Percentiles rank a stretch among this genome's conserved stretches.
Conservation (phyloP, 805 yeast genomes). For the Zygoascus ofunaensis region DNA sequence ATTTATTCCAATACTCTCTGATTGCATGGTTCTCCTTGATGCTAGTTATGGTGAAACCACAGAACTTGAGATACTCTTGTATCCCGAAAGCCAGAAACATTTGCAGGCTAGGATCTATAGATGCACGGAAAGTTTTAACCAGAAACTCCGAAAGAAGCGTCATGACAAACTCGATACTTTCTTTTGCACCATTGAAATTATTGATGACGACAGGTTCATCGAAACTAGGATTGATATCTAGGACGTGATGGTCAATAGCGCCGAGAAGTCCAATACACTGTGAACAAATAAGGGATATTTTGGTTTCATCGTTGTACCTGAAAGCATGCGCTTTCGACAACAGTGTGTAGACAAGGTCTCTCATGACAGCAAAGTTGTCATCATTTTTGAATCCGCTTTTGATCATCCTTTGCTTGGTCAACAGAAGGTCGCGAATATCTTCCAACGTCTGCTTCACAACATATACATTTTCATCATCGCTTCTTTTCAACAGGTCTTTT, state of each 20-base stretch:
- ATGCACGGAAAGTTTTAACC: constrained; percentile 83
- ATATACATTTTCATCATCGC: constrained; percentile 54
- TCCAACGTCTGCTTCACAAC: constrained; percentile 64
- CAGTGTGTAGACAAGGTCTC: constrained; percentile 20
- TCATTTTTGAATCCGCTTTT: constrained; percentile 8
- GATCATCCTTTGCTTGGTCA: constrained; percentile 16
- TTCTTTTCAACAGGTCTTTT: constrained; percentile 40
- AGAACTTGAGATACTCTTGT: constrained; percentile 69
- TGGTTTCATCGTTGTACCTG: constrained; percentile 17
- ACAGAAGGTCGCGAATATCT: constrained; percentile 49
- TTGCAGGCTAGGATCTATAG: constrained; percentile 79
- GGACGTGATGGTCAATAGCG: constrained; percentile 55
- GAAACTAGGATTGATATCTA: constrained; percentile 34
- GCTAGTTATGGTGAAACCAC: constrained; percentile 36
- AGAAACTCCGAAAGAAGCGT: constrained; percentile 57
- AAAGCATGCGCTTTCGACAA: constrained; percentile 23
- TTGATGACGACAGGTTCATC: constrained; percentile 43
- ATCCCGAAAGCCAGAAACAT: constrained; percentile 76
- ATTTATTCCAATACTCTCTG: constrained; percentile 46
- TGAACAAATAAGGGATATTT: constrained; percentile 52
- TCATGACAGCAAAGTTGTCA: constrained; percentile 7
- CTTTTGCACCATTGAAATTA: constrained; percentile 54
- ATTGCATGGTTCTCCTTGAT: constrained; percentile 9
- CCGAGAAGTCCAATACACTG: constrained; percentile 70
- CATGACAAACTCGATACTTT: constrained; percentile 55